Conservation (phyloP, 345 rosid genomes). For the Theobroma cacao region DNA sequence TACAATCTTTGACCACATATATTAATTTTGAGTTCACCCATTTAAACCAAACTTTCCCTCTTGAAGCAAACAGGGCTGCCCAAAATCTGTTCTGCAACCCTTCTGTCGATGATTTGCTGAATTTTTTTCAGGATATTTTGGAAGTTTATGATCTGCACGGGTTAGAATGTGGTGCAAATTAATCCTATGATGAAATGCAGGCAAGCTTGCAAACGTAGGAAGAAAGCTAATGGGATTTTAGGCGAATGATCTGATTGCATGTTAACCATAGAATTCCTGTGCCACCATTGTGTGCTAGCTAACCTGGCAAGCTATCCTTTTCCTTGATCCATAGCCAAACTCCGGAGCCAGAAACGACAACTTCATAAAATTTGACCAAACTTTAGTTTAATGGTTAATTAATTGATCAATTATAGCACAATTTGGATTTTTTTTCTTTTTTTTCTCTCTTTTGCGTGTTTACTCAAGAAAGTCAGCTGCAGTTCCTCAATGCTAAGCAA, state of each 20-base stretch:
- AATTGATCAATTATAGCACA: background rate
- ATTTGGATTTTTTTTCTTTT: background rate
- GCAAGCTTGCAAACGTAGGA: background rate
- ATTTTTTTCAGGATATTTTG: too few relatives aligned
- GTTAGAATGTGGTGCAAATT: too few relatives aligned
- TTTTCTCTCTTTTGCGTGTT: slow-evolving; percentile 1
- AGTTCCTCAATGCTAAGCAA: background rate
- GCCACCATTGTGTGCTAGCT: background rate
- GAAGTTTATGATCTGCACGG: too few relatives aligned
- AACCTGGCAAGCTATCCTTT: background rate
- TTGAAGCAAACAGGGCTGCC: background rate
- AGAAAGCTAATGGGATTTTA: too few relatives aligned
- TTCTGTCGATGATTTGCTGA: too few relatives aligned
- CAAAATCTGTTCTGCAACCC: background rate
- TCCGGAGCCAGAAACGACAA: background rate
- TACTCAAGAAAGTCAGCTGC: background rate
- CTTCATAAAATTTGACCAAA: background rate
- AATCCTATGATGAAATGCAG: too few relatives aligned
- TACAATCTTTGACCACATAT: too few relatives aligned
- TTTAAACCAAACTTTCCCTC: background rate
- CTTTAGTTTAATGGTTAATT: background rate
- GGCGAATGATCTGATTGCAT: too few relatives aligned
- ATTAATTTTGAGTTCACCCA: background rate
- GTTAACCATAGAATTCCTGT: background rate
- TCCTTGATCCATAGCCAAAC: background rate